Evolutionary conservation across 768 basidiomycete genomes (phyloP).

Genomic region (Tubosaeta sp.): DNA sequence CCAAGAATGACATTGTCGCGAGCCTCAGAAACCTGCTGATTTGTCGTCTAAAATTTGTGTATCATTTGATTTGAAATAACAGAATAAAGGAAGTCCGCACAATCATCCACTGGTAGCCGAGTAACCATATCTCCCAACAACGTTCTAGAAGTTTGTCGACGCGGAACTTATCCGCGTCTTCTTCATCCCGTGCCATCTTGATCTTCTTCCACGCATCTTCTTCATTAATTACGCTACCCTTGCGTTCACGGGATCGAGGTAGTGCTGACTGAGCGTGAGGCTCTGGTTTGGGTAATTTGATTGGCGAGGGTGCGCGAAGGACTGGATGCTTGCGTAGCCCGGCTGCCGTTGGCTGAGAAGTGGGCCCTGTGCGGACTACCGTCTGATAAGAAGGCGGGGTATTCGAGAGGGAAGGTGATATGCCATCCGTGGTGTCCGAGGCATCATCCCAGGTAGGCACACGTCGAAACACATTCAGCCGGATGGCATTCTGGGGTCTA

Average conservation of each 20-base stretch:
- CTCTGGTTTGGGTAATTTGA: conserved; percentile 27
- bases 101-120: conserved; percentile 66
- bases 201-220: conserved; percentile 79
- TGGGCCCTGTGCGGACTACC: conserved; percentile 30
- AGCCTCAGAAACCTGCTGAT: conserved; percentile 64
- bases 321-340: conserved; percentile 10
- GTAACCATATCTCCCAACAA: conserved; percentile 74
- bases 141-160: conserved; percentile 59
- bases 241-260: conserved; percentile 35
- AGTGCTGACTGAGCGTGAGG: conserved; percentile 12
- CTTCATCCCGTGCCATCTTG: conserved; percentile 63
- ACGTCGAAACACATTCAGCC: conserved; percentile 8
- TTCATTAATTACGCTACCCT: conserved; percentile 54
- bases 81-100: conserved; percentile 42
- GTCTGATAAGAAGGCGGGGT: conserved; percentile 50
- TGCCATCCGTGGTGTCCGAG: conserved; percentile 35
- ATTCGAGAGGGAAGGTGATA: conserved; percentile 33
- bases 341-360: conserved; percentile 10
- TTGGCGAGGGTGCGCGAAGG: conserved; percentile 26
- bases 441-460: conserved; percentile 33
- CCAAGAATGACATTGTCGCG: conserved; percentile 63
- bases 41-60: conserved; percentile 52
- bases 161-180: conserved; percentile 66
- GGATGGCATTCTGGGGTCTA: conserved; percentile 19
- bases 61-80: conserved; percentile 13